Evolutionary conservation across 495 filamentous ascomycete genomes (phyloP).

Genomic region (Hamigera avellanea): DNA sequence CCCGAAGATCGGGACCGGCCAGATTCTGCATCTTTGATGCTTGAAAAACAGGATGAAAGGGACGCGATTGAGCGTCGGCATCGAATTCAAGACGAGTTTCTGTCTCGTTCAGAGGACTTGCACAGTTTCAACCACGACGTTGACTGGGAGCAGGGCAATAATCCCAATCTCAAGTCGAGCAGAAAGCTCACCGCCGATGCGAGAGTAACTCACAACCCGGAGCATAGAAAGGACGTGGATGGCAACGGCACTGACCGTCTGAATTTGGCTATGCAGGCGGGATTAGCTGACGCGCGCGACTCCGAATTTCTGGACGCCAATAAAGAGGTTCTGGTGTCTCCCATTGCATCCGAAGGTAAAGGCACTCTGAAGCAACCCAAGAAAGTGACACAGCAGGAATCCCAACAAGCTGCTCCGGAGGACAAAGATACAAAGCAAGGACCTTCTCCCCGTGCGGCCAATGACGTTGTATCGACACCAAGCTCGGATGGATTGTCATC

Average conservation of each 20-base stretch:
- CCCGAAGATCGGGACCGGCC: conserved; percentile 12
- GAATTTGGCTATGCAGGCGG: conserved; percentile 43
- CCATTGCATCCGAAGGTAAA: conserved; percentile 48
- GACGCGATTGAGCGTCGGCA: conserved; percentile 46
- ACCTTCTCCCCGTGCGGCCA: conserved; percentile 38
- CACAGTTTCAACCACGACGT: conserved; percentile 81
- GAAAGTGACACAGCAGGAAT: conserved; percentile 14
- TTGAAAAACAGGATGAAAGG: conserved; percentile 36
- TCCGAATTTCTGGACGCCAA: conserved; percentile 47
- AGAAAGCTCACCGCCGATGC: conserved; percentile 51
- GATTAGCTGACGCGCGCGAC: conserved; percentile 50
- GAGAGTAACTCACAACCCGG: conserved; percentile 49
- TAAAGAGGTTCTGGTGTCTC: conserved; percentile 53
- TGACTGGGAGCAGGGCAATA: conserved; percentile 54
- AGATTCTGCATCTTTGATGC: conserved; percentile 23
- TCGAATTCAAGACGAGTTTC: conserved; percentile 47
- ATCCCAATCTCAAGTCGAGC: conserved; percentile 47
- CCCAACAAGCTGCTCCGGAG: conserved; percentile 8
- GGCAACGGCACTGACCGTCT: conserved; percentile 65
- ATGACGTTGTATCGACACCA: conserved; percentile 11
- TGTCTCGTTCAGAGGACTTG: conserved; percentile 48
- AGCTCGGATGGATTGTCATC: conserved; percentile 16
- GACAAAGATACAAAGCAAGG: conserved; percentile 28
- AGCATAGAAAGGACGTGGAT: conserved; percentile 63
- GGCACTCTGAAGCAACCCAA: conserved; percentile 41